phyloP scores from a whole-genome alignment of 345 rosid species.

The Durio zibethinus region DNA sequence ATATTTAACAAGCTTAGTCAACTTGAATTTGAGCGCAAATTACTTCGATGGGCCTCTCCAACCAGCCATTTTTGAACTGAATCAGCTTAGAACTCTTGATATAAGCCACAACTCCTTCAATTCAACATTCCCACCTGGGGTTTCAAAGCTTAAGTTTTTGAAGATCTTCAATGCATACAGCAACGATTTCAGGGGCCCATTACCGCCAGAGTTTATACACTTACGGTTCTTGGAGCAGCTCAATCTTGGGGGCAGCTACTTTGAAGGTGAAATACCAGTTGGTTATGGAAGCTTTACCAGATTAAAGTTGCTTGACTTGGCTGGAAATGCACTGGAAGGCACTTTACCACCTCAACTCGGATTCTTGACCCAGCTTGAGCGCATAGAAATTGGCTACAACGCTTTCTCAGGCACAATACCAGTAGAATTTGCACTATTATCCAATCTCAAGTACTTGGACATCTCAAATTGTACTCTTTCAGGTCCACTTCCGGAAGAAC shows the following conservation, averaged over 20 bases:
- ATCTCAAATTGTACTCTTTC: conserved; percentile 61
- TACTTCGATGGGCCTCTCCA: conserved; percentile 56
- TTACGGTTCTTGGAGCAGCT: conserved; percentile 67
- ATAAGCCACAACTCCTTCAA: conserved; percentile 80
- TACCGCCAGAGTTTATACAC: conserved; percentile 52
- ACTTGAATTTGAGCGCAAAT: conserved; percentile 73
- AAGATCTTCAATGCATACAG: conserved; percentile 68
- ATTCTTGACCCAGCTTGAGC: conserved; percentile 52
- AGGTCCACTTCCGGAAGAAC: conserved; percentile 55
- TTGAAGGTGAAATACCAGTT: conserved; percentile 66
- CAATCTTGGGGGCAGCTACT: conserved; percentile 96
- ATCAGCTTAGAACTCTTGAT: conserved; percentile 59
- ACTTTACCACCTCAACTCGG: conserved; percentile 63
- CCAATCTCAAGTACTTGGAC: conserved; percentile 66
- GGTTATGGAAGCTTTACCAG: conserved; percentile 54
- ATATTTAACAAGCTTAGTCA: conserved; percentile 46
- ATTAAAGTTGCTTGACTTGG: conserved; percentile 51
- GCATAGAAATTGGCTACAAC: conserved; percentile 81
- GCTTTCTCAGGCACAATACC: conserved; percentile 59
- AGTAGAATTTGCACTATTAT: conserved; percentile 41
- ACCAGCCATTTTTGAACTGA: conserved; percentile 48
- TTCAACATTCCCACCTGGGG: conserved; percentile 66
- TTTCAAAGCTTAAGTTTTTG: conserved; percentile 71
- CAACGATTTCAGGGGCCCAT: conserved; percentile 65
- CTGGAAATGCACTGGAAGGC: conserved; percentile 70